Conservation (phyloP, 2,329 filamentous ascomycete species). For the Coniochaeta sp. region DNA sequence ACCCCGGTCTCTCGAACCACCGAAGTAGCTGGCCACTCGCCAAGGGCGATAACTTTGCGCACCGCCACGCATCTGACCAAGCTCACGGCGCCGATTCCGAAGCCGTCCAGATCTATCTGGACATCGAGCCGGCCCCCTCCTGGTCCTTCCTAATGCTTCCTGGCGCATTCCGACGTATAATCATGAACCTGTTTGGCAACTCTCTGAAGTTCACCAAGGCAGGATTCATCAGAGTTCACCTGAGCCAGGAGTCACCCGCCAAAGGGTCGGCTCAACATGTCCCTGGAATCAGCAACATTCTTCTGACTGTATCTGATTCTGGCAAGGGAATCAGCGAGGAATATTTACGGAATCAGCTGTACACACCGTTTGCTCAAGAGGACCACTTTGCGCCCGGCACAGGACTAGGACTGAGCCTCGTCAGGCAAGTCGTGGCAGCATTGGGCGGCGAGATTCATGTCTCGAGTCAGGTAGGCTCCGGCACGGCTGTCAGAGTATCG, state of each 20-base stretch:
- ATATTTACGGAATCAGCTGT: conserved; percentile 51
- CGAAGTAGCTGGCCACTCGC: not conserved
- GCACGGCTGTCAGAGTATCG: conserved; percentile 16
- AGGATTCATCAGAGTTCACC: conserved; percentile 11
- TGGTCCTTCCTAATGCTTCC: conserved; percentile 48
- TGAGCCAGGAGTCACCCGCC: conserved; percentile 5
- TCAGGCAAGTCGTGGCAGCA: conserved; percentile 49
- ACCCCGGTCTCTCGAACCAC: not conserved
- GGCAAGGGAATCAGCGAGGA: conserved; percentile 58
- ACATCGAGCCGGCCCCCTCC: conserved; percentile 33
- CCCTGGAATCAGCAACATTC: conserved; percentile 11
- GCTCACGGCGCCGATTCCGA: not conserved
- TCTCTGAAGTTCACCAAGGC: conserved; percentile 42
- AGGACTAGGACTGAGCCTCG: conserved; percentile 58
- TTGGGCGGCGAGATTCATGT: conserved; percentile 52
- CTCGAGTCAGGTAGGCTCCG: conserved; percentile 28
- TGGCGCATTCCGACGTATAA: conserved; percentile 36
- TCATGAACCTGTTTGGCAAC: conserved; percentile 48
- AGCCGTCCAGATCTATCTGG: conserved; percentile 29
- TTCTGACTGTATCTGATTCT: conserved; percentile 50
- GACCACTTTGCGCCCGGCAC: conserved; percentile 51
- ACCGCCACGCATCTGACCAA: not conserved
- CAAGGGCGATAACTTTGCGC: not conserved
- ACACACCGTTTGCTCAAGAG: conserved; percentile 57
- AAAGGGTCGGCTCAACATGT: not conserved